phyloP scores from a whole-genome alignment of 1,284 basidiomycete genomes.

The Chalciporus sp. region DNA sequence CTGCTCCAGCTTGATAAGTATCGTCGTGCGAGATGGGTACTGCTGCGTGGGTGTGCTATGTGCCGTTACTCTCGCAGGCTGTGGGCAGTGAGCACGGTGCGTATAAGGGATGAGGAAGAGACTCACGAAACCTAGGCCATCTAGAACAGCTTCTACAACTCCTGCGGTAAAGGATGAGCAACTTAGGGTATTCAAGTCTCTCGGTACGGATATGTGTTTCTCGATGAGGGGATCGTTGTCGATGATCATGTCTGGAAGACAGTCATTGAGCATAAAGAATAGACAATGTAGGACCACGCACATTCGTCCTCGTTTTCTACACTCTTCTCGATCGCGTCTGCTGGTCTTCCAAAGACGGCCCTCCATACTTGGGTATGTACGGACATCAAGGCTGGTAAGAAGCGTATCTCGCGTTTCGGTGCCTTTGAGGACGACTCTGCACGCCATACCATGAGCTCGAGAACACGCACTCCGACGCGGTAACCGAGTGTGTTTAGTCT shows the following conservation, averaged over 20 bases:
- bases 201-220: constrained; percentile 89
- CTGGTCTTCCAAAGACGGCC: constrained; percentile 89
- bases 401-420: constrained; percentile 86
- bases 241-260: constrained; percentile 88
- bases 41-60: constrained; percentile 88
- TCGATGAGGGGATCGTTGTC: constrained; percentile 95
- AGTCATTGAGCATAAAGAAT: constrained; percentile 2
- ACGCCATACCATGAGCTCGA: constrained; percentile 78
- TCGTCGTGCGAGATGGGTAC: constrained; percentile 84
- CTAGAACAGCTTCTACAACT: constrained; percentile 95
- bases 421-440: constrained; percentile 71
- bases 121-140: constrained; percentile 94
- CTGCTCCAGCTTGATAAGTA: constrained; percentile 92
- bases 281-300: constrained; percentile 40
- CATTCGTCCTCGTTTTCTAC: constrained; percentile 97
- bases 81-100: constrained; percentile 15
- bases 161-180: constrained; percentile 98
- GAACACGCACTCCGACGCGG: constrained; percentile 81
- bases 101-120: constrained; percentile 1
- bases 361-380: constrained; percentile 95
- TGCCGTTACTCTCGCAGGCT: constrained; percentile 97
- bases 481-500: constrained; percentile 91
- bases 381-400: constrained; percentile 87
- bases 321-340: constrained; percentile 94
- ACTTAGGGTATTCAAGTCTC: constrained; percentile 91